Evolutionary conservation across 768 basidiomycete genomes (phyloP), one percentile per base, ranked within the genome.

Genomic region (Imleria badia): DNA sequence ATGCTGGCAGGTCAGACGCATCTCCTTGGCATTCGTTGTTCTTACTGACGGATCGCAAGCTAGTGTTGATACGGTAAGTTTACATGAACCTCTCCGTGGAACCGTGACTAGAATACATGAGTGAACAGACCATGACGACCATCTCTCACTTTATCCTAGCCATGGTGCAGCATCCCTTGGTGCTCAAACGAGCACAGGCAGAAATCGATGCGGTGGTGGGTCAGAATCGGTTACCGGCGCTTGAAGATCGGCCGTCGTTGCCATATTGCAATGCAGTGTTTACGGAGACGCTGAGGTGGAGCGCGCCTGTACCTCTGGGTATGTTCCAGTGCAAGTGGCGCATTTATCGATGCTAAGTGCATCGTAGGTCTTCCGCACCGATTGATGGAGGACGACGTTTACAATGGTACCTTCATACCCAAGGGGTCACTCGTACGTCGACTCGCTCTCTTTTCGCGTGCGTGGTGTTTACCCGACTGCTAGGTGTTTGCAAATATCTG

Each of bases 301-400:
- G 78, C 43, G 77, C 72, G 5, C 75, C 82, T 26, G 82, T 85
- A 20, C 85, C 85, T 14, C 63, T 86, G 14, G 78, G 85, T 82
- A 63, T 56, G 80, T 56, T 42, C 12, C 20, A 13, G 7, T n/a
- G 10, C 3, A 1, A 30, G 41, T 9, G 15, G 36, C 33, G 2
- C 29, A 14, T 45, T 9, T 8, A 46, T 22, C 8, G n/a, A 50
- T 35, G 41, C 58, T 47, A 31, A 45, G 12, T 49, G 45, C 8
- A 15, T 23, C 49, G 39, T 38, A 86, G 86, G 76, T 51, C 75
- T 88, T 38, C 86, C 86, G 1, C 86, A 87, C 54, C 75, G 84
- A 43, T 59, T 85, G 61, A 84, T 78, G 74, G 80, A 86, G 64
- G 82, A 87, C 58, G 85, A 89, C 61, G 67, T 83, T 36, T 88